These are phyloP conservation scores for Epichloe sibirici DNA, from an alignment of 2,329 filamentous ascomycete species.

Conservation along the genomic window DNA sequence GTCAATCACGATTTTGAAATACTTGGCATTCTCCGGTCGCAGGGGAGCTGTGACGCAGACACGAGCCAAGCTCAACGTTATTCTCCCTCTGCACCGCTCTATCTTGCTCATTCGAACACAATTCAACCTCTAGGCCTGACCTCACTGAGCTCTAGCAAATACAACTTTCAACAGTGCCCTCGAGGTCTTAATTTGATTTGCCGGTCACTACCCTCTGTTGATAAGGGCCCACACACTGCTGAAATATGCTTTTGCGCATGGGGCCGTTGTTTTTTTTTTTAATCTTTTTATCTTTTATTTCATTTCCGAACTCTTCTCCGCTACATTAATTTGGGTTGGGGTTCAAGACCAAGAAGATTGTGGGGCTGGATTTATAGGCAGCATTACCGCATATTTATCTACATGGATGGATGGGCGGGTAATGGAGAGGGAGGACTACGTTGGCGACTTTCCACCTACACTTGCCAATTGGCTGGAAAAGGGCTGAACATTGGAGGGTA, in stretches of 20 bases:
- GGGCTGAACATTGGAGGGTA: background rate
- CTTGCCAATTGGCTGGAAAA: background rate
- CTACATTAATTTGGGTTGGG: background rate
- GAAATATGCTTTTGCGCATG: background rate
- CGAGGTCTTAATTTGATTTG: background rate
- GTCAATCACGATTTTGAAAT: background rate
- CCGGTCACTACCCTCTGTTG: background rate
- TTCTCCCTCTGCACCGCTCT: background rate
- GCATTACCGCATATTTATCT: constrained; percentile 2
- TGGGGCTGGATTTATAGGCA: background rate
- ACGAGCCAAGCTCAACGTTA: background rate
- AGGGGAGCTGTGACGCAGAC: background rate
- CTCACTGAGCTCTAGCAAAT: background rate
- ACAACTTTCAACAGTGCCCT: constrained; percentile 1
- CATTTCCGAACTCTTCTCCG: background rate
- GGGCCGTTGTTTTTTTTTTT: background rate
- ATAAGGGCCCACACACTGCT: background rate
- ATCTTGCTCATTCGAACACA: background rate
- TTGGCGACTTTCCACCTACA: background rate
- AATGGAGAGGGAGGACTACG: background rate
- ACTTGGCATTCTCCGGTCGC: background rate
- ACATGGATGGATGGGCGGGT: background rate
- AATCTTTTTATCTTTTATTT: background rate
- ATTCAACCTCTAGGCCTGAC: background rate
- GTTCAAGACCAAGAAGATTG: background rate